Conservation (phyloP, 23 red algal species). For the Gracilaria gracilis region DNA sequence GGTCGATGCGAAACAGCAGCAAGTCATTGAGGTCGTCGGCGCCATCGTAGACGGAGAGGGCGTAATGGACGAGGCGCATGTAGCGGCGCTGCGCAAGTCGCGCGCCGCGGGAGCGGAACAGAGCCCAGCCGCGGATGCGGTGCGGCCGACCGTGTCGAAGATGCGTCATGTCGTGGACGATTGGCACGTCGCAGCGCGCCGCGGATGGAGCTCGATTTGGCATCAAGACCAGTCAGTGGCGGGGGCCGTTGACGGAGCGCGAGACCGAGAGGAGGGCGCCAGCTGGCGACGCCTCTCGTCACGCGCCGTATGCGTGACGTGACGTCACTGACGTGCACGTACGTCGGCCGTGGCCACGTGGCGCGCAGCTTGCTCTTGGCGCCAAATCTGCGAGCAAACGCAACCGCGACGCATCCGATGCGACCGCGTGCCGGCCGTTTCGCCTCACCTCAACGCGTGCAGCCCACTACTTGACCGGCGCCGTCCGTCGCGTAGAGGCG, state of each 20-base stretch:
- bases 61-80: constrained; percentile 51
- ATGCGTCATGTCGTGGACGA: constrained; percentile 22
- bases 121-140: constrained; percentile 64
- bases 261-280: constrained; percentile 5
- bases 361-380: neutral
- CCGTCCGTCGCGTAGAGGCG: no score
- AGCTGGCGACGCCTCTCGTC: constrained; percentile 2
- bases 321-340: neutral
- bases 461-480: neutral
- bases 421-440: neutral
- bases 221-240: neutral
- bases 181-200: constrained; percentile 6
- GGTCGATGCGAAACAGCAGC: constrained; percentile 16
- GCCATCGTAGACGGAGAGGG: constrained; percentile 53
- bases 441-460: neutral
- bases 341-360: neutral
- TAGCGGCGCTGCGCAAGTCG: constrained; percentile 58
- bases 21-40: constrained; percentile 47
- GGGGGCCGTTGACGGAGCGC: constrained; percentile 3
- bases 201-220: neutral
- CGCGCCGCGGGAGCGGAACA: constrained; percentile 36
- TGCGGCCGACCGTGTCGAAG: constrained; percentile 62
- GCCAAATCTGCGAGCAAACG: neutral
- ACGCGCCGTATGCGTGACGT: neutral
- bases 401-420: neutral